Percentiles rank a stretch among this genome's conserved stretches.
phyloP scores from a whole-genome alignment of 2,329 filamentous ascomycete genomes.

The Coniella lustricola region DNA sequence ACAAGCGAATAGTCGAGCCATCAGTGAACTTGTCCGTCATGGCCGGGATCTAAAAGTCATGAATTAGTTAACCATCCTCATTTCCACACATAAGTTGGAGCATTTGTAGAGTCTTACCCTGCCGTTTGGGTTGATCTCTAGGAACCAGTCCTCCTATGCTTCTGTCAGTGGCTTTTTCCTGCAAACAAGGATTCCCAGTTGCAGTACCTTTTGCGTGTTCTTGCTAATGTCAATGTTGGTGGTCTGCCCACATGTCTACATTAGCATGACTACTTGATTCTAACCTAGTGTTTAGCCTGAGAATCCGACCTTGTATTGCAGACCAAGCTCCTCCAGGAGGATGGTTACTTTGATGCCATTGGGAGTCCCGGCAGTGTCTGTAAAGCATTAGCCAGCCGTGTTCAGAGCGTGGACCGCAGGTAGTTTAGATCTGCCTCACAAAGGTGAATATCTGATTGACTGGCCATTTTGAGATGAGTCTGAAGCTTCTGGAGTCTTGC shows the following conservation, averaged over 20 bases:
- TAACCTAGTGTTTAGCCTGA: too few species aligned
- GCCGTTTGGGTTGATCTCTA: slow-evolving; percentile 65
- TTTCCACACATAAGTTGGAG: slow-evolving; percentile 31
- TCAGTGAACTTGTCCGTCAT: slow-evolving; percentile 69
- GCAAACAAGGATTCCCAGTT: neutral
- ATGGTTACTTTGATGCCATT: slow-evolving; percentile 91
- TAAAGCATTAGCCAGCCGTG: neutral
- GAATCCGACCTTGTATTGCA: slow-evolving; percentile 62
- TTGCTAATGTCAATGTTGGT: slow-evolving; percentile 47
- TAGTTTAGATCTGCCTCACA: slow-evolving; percentile 27
- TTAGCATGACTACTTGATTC: neutral
- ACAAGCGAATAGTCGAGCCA: slow-evolving; percentile 64
- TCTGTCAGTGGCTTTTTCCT: neutral
- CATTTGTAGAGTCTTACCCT: slow-evolving; percentile 3
- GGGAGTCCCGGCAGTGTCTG: slow-evolving; percentile 68
- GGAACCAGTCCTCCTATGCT: slow-evolving; percentile 50
- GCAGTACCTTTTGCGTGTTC: slow-evolving; percentile 49
- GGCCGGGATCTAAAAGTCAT: slow-evolving; percentile 62
- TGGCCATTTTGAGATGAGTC: slow-evolving; percentile 33
- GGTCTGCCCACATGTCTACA: slow-evolving; percentile 4
- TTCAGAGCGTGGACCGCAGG: too few species aligned
- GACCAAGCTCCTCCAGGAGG: slow-evolving; percentile 72
- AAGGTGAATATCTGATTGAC: slow-evolving; percentile 62
- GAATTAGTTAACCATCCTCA: neutral
- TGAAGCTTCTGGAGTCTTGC: slow-evolving; percentile 12